phyloP scores from a whole-genome alignment of 495 filamentous ascomycete genomes.

The Podospora australis region DNA sequence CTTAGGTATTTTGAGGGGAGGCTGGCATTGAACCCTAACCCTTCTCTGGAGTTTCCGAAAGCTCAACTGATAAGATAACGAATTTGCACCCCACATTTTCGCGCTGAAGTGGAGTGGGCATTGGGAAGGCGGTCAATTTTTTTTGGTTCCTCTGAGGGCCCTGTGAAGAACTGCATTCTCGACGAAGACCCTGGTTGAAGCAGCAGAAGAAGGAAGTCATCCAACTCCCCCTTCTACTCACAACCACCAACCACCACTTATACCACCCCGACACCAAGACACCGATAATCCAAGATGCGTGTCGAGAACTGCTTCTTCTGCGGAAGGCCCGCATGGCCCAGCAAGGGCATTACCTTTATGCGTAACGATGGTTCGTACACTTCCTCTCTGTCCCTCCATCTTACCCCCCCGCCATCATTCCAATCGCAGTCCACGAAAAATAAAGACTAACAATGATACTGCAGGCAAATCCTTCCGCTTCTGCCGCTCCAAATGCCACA shows the following conservation, averaged over 20 bases:
- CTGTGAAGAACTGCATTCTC: neutral
- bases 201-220: constrained; percentile 1
- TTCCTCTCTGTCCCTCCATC: constrained; percentile 41
- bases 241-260: neutral
- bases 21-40: constrained; percentile 2
- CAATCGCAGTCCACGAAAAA: neutral
- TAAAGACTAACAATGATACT: neutral
- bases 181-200: constrained; percentile 4
- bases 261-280: no score
- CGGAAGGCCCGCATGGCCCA: constrained; percentile 73
- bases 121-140: constrained; percentile 19
- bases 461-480: constrained; percentile 59
- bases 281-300: constrained; percentile 31
- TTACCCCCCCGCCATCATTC: neutral
- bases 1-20: no score
- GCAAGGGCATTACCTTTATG: constrained; percentile 72
- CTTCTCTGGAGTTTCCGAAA: neutral
- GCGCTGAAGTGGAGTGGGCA: neutral
- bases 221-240: neutral
- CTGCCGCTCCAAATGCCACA: constrained; percentile 89
- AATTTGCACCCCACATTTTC: constrained; percentile 8
- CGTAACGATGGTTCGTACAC: constrained; percentile 60
- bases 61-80: constrained; percentile 10
- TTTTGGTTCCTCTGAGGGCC: constrained; percentile 3
- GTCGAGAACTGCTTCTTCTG: constrained; percentile 91